phyloP scores from a whole-genome alignment of 1,284 basidiomycete genomes.

The Melampsora americana region DNA sequence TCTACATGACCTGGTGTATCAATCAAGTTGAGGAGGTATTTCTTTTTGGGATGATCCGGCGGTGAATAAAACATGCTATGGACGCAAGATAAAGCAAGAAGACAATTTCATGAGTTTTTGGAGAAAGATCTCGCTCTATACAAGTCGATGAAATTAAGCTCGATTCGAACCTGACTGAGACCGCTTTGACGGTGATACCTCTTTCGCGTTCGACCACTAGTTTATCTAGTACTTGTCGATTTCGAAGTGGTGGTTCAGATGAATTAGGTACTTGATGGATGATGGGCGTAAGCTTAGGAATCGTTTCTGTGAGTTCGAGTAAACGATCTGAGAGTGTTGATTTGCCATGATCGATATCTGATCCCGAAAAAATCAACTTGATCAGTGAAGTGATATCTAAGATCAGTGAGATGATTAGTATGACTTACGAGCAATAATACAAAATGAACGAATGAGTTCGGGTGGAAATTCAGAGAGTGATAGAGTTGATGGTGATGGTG shows the following conservation, averaged over 20 bases:
- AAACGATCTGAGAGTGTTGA: conserved; percentile 54
- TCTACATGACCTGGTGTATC: conserved; percentile 98
- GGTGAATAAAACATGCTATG: conserved; percentile 66
- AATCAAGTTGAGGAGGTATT: conserved; percentile 85
- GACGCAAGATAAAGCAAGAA: conserved; percentile 4
- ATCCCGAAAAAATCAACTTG: not conserved
- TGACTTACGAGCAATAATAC: conserved; percentile 37
- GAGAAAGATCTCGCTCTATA: too few species aligned
- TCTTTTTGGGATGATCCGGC: conserved; percentile 60
- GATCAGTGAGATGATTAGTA: not conserved
- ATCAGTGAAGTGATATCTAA: not conserved
- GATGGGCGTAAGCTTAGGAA: conserved; percentile 45
- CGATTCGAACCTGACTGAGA: conserved; percentile 19
- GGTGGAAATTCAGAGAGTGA: conserved; percentile 5
- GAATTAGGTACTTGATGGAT: conserved; percentile 12
- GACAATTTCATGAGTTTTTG: not conserved
- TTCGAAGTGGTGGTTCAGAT: conserved; percentile 26
- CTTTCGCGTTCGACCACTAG: conserved; percentile 93
- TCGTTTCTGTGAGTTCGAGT: conserved; percentile 53
- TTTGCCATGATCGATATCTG: conserved; percentile 54
- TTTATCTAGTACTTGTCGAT: conserved; percentile 53
- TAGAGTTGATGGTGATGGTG: not conserved
- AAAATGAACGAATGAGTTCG: conserved; percentile 23
- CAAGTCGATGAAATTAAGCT: conserved; percentile 23
- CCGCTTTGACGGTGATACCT: conserved; percentile 74